Evolutionary conservation across 129 eudicot species (phyloP).

Genomic region (Flaveria bidentis): DNA sequence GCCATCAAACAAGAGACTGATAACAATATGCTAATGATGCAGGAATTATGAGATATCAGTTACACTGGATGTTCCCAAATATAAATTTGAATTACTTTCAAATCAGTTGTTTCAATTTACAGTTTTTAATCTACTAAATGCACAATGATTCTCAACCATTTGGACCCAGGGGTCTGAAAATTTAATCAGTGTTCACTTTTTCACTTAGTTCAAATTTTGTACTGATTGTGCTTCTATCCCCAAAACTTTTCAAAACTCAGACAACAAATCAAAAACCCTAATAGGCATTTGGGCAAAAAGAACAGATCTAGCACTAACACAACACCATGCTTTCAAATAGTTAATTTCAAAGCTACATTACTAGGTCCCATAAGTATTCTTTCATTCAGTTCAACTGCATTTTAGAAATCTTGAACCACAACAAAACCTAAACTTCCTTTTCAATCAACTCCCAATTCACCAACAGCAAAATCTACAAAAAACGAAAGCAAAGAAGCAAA

Average conservation of each 20-base stretch:
- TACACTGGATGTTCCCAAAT: background rate
- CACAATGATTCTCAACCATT: background rate
- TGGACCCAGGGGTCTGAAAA: slow-evolving; percentile 3
- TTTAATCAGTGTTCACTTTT: background rate
- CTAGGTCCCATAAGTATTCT: no score
- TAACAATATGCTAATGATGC: background rate
- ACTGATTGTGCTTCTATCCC: background rate
- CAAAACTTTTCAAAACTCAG: slow-evolving; percentile 2
- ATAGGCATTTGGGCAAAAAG: slow-evolving; percentile 1
- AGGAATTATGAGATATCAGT: background rate
- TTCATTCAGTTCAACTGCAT: background rate
- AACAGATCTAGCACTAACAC: slow-evolving; percentile 11
- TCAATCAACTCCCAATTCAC: background rate
- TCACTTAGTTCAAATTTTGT: background rate
- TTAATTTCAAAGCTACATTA: slow-evolving; percentile 7
- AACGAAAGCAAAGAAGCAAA: background rate
- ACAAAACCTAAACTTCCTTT: background rate
- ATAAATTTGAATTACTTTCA: background rate
- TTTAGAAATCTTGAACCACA: slow-evolving; percentile 20
- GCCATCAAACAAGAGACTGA: slow-evolving; percentile 10
- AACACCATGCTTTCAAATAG: background rate
- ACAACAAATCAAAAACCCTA: slow-evolving; percentile 31
- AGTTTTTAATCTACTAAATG: background rate
- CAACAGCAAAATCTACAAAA: slow-evolving; percentile 3
- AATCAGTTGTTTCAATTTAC: background rate